Percentiles rank a stretch among this genome's conserved stretches.
These are phyloP conservation scores for Micractinium sp. DNA, from an alignment of 139 green algal genomes.

Conservation along the genomic window DNA sequence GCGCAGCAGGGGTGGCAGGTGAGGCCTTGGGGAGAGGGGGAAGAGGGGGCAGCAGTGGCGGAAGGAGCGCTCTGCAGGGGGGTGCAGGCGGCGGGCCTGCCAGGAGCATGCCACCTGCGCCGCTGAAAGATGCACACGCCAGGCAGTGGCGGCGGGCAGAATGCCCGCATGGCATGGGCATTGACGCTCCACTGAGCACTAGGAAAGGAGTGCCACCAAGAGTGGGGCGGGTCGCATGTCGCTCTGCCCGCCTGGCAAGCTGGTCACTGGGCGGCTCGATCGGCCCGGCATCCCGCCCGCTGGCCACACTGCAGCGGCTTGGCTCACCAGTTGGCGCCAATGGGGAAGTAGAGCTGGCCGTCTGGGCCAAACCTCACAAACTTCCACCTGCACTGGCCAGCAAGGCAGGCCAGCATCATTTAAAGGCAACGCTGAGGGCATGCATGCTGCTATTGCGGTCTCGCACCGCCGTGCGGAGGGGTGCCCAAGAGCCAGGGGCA, in stretches of 20 bases:
- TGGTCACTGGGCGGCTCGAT: too few relatives aligned
- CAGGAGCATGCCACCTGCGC: not conserved
- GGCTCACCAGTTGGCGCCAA: conserved; percentile 32
- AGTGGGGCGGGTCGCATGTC: too few relatives aligned
- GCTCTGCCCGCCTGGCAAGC: too few relatives aligned
- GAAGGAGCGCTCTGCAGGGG: not conserved
- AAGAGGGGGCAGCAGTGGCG: too few relatives aligned
- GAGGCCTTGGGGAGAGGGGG: too few relatives aligned
- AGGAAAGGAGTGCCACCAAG: too few relatives aligned
- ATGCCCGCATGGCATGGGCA: not conserved
- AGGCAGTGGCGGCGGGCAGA: not conserved
- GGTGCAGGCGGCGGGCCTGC: not conserved
- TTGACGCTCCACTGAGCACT: too few relatives aligned
- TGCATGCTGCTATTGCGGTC: not conserved
- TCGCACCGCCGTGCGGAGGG: not conserved
- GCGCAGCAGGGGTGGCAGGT: not conserved
- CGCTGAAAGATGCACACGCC: not conserved
- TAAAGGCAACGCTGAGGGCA: not conserved
- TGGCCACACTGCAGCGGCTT: too few relatives aligned
- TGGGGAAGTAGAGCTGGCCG: conserved; percentile 42
- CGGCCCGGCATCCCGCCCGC: too few relatives aligned
- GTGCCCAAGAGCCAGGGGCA: not conserved
- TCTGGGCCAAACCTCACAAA: conserved; percentile 41
- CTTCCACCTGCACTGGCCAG: conserved; percentile 36
- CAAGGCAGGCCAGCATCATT: not conserved